phyloP scores from a whole-genome alignment of 768 basidiomycete genomes.

The Hortiboletus campestris region DNA sequence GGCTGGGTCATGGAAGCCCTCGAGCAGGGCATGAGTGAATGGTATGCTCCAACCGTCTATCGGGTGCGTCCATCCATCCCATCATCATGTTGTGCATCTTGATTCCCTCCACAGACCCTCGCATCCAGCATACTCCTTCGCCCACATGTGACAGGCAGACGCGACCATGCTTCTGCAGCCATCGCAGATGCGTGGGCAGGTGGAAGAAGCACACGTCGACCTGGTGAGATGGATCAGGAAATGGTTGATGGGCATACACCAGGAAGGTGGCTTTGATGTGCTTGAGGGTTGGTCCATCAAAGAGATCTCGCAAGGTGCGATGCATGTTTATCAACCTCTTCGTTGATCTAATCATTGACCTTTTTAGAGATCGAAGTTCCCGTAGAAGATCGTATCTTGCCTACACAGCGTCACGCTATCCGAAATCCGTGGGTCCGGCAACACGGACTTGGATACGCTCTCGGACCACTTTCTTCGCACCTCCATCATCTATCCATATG shows the following conservation, averaged over 20 bases:
- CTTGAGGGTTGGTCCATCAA: conserved; percentile 86
- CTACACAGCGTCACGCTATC: conserved; percentile 32
- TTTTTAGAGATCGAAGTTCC: conserved; percentile 87
- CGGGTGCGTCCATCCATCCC: conserved; percentile 48
- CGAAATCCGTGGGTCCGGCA: conserved; percentile 23
- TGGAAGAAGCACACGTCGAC: conserved; percentile 61
- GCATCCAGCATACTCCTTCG: conserved; percentile 70
- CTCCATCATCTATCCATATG: too few relatives aligned
- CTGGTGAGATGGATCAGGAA: conserved; percentile 64
- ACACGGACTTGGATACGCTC: conserved; percentile 38
- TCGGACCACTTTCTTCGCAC: conserved; percentile 51
- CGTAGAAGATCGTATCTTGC: conserved; percentile 66
- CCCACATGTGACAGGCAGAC: conserved; percentile 58
- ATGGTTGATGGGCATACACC: conserved; percentile 72
- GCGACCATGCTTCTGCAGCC: conserved; percentile 66
- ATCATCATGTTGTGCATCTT: neutral
- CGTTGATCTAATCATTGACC: too few relatives aligned
- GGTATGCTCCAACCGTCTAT: conserved; percentile 68
- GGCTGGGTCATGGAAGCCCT: conserved; percentile 71
- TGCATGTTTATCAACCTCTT: neutral
- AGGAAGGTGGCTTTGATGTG: conserved; percentile 74
- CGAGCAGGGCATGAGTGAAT: conserved; percentile 59
- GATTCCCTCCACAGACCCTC: conserved; percentile 42
- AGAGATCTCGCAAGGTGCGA: conserved; percentile 58
- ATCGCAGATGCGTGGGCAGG: conserved; percentile 65